Evolutionary conservation across 305 asterid genomes (phyloP).

Genomic region (Fraxinus floribunda): DNA sequence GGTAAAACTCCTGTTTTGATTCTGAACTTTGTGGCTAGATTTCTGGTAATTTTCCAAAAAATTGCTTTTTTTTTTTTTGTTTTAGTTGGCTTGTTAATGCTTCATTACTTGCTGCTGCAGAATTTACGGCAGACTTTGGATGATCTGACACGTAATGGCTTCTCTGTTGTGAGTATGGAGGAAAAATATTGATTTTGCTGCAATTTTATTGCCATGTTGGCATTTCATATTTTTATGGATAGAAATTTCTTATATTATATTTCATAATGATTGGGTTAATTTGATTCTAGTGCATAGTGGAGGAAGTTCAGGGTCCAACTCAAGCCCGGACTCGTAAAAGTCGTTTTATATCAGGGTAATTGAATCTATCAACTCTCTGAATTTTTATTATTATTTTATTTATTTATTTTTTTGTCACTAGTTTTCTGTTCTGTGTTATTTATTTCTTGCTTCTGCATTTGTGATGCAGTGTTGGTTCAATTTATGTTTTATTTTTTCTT

Average conservation of each 20-base stretch:
- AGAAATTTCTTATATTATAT: neutral
- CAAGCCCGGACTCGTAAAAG: conserved; percentile 94
- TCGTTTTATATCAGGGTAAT: conserved; percentile 96
- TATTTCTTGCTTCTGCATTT: neutral
- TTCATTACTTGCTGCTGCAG: conserved; percentile 42
- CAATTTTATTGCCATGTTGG: neutral
- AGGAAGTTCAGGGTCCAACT: conserved; percentile 99
- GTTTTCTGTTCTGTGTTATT: neutral
- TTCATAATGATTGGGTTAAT: conserved; percentile 12
- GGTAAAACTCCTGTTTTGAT: neutral
- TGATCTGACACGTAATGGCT: conserved; percentile 91
- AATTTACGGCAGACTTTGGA: conserved; percentile 94
- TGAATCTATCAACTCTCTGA: conserved; percentile 14
- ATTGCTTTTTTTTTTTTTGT: neutral
- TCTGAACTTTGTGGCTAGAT: neutral
- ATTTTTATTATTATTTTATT: conserved; percentile 2
- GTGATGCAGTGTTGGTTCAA: neutral
- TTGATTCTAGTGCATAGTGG: conserved; percentile 82
- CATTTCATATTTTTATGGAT: neutral
- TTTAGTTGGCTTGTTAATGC: conserved; percentile 19
- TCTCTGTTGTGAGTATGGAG: conserved; percentile 82
- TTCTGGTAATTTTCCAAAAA: conserved; percentile 1
- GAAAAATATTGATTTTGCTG: conserved; percentile 6
- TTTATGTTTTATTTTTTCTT: neutral
- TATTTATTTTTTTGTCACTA: neutral